Evolutionary conservation across 805 yeast species (phyloP), one percentile per base, ranked within the genome.

Genomic region (Tetrapisispora taiwanensis): DNA sequence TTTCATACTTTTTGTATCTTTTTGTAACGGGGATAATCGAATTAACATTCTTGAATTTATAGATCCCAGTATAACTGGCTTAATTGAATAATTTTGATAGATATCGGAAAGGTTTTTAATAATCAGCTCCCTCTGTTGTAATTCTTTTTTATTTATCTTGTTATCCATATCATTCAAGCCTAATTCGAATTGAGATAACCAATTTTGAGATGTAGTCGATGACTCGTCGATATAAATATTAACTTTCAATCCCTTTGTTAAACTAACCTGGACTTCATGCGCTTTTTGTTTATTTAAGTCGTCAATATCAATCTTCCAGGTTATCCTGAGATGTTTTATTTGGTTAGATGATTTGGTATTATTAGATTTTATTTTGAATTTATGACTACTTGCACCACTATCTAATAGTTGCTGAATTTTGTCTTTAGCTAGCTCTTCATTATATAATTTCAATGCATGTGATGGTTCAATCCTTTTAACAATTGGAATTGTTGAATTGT

Each of bases 271-370:
- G 15, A 78, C 72, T 51, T 78, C 84, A 43, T 68, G 66, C 13
- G 63, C 62, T 53, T 78, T 78, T 47, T 78, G 84, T 32, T 71
- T 69, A 24, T 54, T 56, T 45, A 78, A 60, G 57, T 78, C 84
- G 35, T 71, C 69, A 30, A 63, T 58, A n/a, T 72, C 70, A 18
- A 78, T 78, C 39, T 72, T 70, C 83, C 83, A 78, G 10, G 78
- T 69, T 3, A 78, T 56, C 36, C 71, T 70, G 30, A 78, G 60
- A 28, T 69, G 60, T 50, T 78, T 78, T n/a, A 68, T 48, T 28
- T 68, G 67, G 0, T 51, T 46, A 14, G 62, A 67, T 3, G 36
- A 43, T 31, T 49, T 56, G 9, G 49, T 50, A 7, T 49, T 26
- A 9, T 51, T 54, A 18, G 34, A 20, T 10, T 42, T 33, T 9